Evolutionary conservation across 2,329 filamentous ascomycete species (phyloP).

Genomic region (Exophiala alcalophila): DNA sequence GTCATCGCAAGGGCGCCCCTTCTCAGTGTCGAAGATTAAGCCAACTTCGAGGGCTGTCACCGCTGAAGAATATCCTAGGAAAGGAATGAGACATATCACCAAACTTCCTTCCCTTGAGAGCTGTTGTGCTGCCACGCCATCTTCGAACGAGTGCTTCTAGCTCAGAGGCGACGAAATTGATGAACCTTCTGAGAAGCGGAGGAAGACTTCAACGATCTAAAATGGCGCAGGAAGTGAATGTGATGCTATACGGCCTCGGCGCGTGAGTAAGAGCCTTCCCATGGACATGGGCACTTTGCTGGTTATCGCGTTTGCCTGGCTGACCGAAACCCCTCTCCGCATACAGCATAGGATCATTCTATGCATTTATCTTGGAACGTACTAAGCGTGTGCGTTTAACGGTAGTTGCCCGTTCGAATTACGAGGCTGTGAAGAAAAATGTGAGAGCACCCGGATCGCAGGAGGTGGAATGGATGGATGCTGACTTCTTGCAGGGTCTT

Average conservation of each 20-base stretch:
- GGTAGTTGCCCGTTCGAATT: conserved; percentile 47
- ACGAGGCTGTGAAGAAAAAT: conserved; percentile 42
- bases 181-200: no score
- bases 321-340: background rate
- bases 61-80: background rate
- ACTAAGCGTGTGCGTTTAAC: conserved; percentile 41
- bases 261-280: conserved; percentile 53
- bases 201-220: background rate
- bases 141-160: no score
- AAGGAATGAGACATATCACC: no score
- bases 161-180: no score
- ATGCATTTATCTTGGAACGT: conserved; percentile 53
- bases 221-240: conserved; percentile 37
- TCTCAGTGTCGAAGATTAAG: no score
- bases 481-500: conserved; percentile 36
- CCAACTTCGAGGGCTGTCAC: no score
- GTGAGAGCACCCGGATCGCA: conserved; percentile 30
- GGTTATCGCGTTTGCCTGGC: background rate
- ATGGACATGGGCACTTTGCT: background rate
- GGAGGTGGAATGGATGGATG: no score
- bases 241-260: conserved; percentile 54
- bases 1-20: conserved; percentile 15
- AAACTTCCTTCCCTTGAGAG: no score
- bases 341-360: conserved; percentile 56
- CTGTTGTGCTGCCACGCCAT: no score